Evolutionary conservation across 2,329 filamentous ascomycete genomes (phyloP), one percentile per base, ranked within the genome.

Genomic region (Ophiocordyceps camponoti-rufipedis): DNA sequence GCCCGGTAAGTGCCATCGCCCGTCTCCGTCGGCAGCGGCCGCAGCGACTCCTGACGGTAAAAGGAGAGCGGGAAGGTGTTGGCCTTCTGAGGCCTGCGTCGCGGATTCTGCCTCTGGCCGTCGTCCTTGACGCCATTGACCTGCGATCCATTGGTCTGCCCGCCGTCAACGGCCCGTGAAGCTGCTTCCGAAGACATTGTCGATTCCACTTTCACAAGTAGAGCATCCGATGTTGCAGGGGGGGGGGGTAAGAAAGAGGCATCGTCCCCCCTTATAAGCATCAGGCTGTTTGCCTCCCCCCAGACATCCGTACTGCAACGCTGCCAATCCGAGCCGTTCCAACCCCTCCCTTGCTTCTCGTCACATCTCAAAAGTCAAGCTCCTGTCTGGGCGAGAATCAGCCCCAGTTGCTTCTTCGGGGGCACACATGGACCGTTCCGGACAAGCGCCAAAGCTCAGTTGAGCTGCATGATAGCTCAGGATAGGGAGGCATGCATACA

Each of bases 1-100:
- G 57, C 54, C 5, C 69, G 61, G 47, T 78, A 81, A 2, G 71
- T 70, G n/a, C 78, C 78, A 55, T 80, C 71, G 28, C 78, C 78
- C 45, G 68, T 71, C 53, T 81, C 69, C 2, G 66, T 75, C 0
- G 81, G 79, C 31, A 82, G 60, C 10, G 81, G 79, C n/a, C 74
- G 64, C 47, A 67, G 67, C 1, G 77, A 75, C 5, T 75, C 70
- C 45, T 63, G 53, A 3, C 59, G 54, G 28, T 65, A 52, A 43
- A 60, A 56, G 49, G 58, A 55, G 41, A 65, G 51, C 31, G 48
- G 47, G 23, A 47, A 48, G 5, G 38, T 40, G 41, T 48, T 48
- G 18, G 42, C 40, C 42, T 49, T 50, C 31, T 44, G 47, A 6
- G 48, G 11, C 38, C 38, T 40, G n/a, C 40, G 28, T 28, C n/a